Percentiles rank a stretch among this genome's conserved stretches.
Evolutionary conservation across 2,329 filamentous ascomycete genomes (phyloP).

Genomic region (Neoascochyta sp.): DNA sequence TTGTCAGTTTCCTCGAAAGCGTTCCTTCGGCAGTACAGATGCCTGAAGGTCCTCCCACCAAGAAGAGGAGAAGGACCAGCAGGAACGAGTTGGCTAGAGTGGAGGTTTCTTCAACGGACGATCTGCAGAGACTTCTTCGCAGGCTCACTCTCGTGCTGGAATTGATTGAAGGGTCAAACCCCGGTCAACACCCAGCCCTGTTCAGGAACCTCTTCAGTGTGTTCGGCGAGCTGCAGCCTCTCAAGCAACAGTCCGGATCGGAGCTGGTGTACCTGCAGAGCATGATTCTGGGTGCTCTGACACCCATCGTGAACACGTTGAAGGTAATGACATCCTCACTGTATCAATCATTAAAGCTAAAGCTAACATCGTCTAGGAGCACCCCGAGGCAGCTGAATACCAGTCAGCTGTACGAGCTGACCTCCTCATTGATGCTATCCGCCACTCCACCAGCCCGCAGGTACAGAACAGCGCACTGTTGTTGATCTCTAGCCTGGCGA

Average conservation of each 20-base stretch:
- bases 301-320: constrained; percentile 77
- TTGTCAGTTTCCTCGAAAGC: constrained; percentile 68
- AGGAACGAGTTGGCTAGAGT: constrained; percentile 64
- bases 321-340: constrained; percentile 43
- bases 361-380: constrained; percentile 12
- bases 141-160: constrained; percentile 85
- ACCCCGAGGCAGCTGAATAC: constrained; percentile 61
- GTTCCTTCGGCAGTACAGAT: constrained; percentile 71
- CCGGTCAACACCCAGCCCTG: constrained; percentile 70
- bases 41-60: constrained; percentile 66
- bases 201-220: constrained; percentile 76
- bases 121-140: constrained; percentile 65
- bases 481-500: constrained; percentile 80
- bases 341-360: background rate
- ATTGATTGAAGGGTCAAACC: constrained; percentile 75
- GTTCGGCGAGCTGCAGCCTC: constrained; percentile 81
- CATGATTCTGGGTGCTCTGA: constrained; percentile 73
- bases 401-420: constrained; percentile 80
- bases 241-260: constrained; percentile 74
- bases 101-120: constrained; percentile 59
- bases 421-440: constrained; percentile 87
- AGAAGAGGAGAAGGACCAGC: constrained; percentile 77
- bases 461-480: constrained; percentile 90
- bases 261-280: constrained; percentile 89
- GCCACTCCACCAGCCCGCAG: constrained; percentile 84